A percentile compares a stretch with the other conserved stretches of the same genome.
Evolutionary conservation across 2,329 filamentous ascomycete species (phyloP).

Genomic region (Sarocladiaceae sp.): DNA sequence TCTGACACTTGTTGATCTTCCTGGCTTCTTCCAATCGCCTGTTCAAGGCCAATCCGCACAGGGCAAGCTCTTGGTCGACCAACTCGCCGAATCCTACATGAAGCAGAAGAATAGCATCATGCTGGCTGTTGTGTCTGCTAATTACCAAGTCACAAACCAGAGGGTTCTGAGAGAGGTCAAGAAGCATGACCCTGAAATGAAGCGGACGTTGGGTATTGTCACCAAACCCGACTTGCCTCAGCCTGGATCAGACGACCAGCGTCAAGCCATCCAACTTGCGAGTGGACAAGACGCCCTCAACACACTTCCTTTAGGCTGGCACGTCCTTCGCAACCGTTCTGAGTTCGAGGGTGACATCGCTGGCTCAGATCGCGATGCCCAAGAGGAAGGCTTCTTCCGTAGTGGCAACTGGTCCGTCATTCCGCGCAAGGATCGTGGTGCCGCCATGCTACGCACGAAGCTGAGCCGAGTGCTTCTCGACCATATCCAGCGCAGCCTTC

Average conservation of each 20-base stretch:
- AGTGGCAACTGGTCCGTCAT: slow-evolving; percentile 21
- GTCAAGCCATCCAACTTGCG: slow-evolving; percentile 7
- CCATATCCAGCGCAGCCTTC: slow-evolving; percentile 24
- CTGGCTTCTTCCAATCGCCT: slow-evolving; percentile 34
- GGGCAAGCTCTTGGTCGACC: slow-evolving; percentile 26
- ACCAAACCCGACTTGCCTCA: slow-evolving; percentile 33
- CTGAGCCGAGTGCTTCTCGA: slow-evolving; percentile 27
- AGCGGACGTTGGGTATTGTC: slow-evolving; percentile 35
- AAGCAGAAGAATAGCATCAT: slow-evolving; percentile 34
- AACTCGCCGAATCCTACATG: slow-evolving; percentile 35
- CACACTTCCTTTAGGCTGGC: slow-evolving; percentile 18
- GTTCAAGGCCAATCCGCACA: slow-evolving; percentile 24
- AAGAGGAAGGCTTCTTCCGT: slow-evolving; percentile 28
- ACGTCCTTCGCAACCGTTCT: slow-evolving; percentile 1
- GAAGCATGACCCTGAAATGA: slow-evolving; percentile 24
- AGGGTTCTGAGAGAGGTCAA: slow-evolving; percentile 23
- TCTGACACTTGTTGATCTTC: slow-evolving; percentile 41
- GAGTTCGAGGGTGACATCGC: neutral
- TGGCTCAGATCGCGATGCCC: neutral
- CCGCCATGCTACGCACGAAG: slow-evolving; percentile 27
- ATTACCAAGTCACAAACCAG: slow-evolving; percentile 33
- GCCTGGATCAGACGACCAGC: slow-evolving; percentile 34
- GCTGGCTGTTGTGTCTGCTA: slow-evolving; percentile 35
- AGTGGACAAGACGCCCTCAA: neutral
- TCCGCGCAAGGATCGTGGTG: slow-evolving; percentile 25